Percentiles rank a stretch among this genome's conserved stretches.
Evolutionary conservation across 2,329 filamentous ascomycete species (phyloP).

Genomic region (Penicillium sp.): DNA sequence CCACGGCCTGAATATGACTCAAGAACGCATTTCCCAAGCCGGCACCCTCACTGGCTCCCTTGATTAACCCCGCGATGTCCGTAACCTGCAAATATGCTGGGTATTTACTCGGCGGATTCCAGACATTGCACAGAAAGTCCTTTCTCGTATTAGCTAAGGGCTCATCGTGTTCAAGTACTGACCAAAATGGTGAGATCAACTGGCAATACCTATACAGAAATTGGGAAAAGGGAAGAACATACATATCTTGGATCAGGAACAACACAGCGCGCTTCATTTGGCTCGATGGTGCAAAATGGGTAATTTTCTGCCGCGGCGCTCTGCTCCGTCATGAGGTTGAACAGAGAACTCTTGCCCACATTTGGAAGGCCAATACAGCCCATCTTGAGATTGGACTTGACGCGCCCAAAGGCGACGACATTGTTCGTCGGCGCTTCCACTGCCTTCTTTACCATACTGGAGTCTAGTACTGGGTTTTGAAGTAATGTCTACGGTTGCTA

Average conservation of each 20-base stretch:
- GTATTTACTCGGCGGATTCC: conserved; percentile 4
- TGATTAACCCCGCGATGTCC: conserved; percentile 4
- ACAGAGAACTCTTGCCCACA: conserved; percentile 4
- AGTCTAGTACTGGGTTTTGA: neutral
- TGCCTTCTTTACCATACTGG: neutral
- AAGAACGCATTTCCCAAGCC: conserved; percentile 6
- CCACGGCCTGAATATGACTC: conserved; percentile 5
- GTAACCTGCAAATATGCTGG: conserved; percentile 7
- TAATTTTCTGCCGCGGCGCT: conserved; percentile 5
- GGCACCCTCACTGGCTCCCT: conserved; percentile 1
- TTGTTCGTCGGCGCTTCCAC: conserved; percentile 1
- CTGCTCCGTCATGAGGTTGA: conserved; percentile 6
- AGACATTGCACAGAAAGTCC: conserved; percentile 6
- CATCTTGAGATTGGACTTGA: conserved; percentile 6
- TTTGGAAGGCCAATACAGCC: conserved; percentile 3
- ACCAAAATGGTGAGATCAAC: neutral
- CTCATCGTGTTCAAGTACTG: neutral
- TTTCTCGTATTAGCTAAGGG: neutral
- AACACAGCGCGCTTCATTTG: conserved; percentile 4
- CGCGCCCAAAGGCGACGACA: conserved; percentile 5
- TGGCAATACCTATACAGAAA: neutral
- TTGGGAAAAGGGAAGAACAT: neutral
- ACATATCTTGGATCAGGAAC: conserved; percentile 6
- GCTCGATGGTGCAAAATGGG: conserved; percentile 6
- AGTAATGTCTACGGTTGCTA: neutral